Evolutionary conservation across 2,329 filamentous ascomycete genomes (phyloP).

Genomic region (Talaromyces sp.): DNA sequence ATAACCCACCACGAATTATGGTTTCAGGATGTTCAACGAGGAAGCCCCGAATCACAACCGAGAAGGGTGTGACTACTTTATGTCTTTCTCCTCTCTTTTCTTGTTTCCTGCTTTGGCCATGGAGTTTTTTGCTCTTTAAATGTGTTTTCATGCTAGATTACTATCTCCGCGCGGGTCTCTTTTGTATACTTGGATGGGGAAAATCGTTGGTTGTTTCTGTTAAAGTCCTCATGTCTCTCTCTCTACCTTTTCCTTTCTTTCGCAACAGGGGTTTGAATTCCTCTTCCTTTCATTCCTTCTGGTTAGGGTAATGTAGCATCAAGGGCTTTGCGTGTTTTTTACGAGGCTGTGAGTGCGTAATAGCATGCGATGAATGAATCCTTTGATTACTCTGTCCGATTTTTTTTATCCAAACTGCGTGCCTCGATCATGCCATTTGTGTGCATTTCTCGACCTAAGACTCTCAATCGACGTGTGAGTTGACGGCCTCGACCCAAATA

Average conservation of each 20-base stretch:
- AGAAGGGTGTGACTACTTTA: neutral
- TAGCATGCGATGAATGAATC: neutral
- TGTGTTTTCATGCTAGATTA: slow-evolving; percentile 1
- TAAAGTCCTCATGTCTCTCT: neutral
- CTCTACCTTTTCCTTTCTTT: neutral
- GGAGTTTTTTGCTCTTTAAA: slow-evolving; percentile 7
- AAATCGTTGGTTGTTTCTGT: neutral
- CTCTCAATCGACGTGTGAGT: neutral
- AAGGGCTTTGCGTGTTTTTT: neutral
- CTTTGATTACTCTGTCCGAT: neutral
- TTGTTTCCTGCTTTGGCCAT: neutral
- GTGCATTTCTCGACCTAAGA: neutral
- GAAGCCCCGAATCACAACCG: neutral
- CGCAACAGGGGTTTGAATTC: neutral
- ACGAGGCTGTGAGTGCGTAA: neutral
- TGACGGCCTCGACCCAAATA: neutral
- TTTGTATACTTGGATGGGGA: neutral
- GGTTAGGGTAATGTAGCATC: neutral
- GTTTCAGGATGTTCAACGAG: neutral
- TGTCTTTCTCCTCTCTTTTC: neutral
- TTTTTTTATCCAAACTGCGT: neutral
- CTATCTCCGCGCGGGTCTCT: neutral
- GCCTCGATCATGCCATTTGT: neutral
- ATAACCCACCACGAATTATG: neutral
- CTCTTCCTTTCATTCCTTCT: neutral